phyloP scores from a whole-genome alignment of 306 rosid species.

The Parietaria judaica region DNA sequence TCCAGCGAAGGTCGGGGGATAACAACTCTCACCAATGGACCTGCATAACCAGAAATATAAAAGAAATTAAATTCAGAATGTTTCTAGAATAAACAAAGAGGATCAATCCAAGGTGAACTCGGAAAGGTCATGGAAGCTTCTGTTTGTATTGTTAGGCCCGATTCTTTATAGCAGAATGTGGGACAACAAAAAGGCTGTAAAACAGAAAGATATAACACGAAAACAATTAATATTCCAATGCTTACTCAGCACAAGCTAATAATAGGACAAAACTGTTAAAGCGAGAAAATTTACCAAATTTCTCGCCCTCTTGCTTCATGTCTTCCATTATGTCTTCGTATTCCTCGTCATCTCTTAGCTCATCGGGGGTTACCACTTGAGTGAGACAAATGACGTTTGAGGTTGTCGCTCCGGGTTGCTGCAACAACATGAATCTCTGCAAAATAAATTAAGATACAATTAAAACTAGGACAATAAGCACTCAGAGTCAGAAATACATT shows the following conservation, averaged over 20 bases:
- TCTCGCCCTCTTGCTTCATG: constrained; percentile 85
- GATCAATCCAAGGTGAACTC: constrained; percentile 18
- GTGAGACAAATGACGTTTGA: constrained; percentile 85
- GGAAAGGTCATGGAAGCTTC: constrained; percentile 65
- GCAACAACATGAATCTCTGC: constrained; percentile 73
- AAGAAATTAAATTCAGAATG: constrained; percentile 13
- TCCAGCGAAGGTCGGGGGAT: constrained; percentile 78
- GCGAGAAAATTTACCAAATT: constrained; percentile 49
- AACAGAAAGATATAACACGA: constrained; percentile 50
- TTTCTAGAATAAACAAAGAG: constrained; percentile 16
- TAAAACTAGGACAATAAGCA: no score
- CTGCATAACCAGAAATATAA: constrained; percentile 34
- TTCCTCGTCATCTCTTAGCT: constrained; percentile 86
- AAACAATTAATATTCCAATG: constrained; percentile 34
- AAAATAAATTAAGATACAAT: background rate
- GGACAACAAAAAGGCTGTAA: constrained; percentile 66
- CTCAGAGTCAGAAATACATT: no score
- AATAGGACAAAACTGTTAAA: background rate
- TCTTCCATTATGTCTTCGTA: constrained; percentile 87
- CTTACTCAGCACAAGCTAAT: constrained; percentile 12
- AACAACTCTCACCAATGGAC: constrained; percentile 60
- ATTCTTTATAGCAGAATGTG: constrained; percentile 74
- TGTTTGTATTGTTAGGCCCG: constrained; percentile 67
- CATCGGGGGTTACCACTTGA: constrained; percentile 72
- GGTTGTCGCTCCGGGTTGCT: constrained; percentile 63